These are phyloP conservation scores for Plasmodium vivax DNA, from an alignment of 169 alveolate genomes.

Conservation along the genomic window DNA sequence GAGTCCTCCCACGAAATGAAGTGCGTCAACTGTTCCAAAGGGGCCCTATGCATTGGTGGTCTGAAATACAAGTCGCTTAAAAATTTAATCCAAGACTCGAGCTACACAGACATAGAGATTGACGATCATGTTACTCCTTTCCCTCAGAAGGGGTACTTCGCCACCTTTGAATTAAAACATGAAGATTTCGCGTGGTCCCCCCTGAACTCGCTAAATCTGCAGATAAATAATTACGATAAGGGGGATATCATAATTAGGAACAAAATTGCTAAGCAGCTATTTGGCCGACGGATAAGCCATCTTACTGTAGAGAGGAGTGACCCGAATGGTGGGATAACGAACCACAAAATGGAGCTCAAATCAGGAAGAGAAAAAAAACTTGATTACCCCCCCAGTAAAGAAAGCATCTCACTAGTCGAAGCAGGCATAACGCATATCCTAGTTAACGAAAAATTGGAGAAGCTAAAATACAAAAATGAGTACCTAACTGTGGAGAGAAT, in stretches of 20 bases:
- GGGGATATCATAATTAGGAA: constrained; percentile 14
- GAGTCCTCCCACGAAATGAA: constrained; percentile 66
- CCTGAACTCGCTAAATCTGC: constrained; percentile 19
- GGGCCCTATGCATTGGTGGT: constrained; percentile 86
- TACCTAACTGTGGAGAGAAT: constrained; percentile 54
- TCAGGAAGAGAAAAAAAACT: neutral
- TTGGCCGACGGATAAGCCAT: constrained; percentile 4
- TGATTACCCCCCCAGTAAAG: neutral
- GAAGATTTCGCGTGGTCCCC: constrained; percentile 61
- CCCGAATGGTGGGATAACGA: neutral
- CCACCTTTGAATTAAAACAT: constrained; percentile 64
- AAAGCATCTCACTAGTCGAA: neutral
- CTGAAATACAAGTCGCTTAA: constrained; percentile 72
- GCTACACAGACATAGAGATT: constrained; percentile 61
- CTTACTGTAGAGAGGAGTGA: neutral
- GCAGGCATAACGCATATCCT: neutral
- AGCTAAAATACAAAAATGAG: constrained; percentile 46
- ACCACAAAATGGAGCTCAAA: neutral
- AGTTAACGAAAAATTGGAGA: constrained; percentile 43
- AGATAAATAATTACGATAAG: constrained; percentile 57
- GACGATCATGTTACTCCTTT: constrained; percentile 70
- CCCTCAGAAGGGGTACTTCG: constrained; percentile 69
- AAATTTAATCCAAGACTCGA: constrained; percentile 65
- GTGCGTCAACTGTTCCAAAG: constrained; percentile 80
- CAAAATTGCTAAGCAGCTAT: neutral